Conservation (phyloP, 78 protist species). For the Dictyostelium citrinum region DNA sequence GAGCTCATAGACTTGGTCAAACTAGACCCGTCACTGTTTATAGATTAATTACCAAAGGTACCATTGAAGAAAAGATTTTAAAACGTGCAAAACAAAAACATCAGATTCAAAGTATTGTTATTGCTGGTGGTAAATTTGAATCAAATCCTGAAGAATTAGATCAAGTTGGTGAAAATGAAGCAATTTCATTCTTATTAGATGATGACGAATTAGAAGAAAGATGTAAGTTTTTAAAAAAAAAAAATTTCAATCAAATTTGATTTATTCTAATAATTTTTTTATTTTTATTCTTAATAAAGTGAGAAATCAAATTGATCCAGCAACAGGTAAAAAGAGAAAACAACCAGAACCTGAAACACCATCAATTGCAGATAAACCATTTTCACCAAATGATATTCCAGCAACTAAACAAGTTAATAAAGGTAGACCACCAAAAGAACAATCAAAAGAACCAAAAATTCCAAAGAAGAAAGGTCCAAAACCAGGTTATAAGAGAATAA, state of each 20-base stretch:
- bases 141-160: conserved; percentile 5
- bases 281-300: not conserved
- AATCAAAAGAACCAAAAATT: conserved; percentile 6
- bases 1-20: conserved; percentile 95
- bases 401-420: not conserved
- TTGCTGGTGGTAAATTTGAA: conserved; percentile 86
- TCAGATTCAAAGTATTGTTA: conserved; percentile 90
- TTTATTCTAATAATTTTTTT: not conserved
- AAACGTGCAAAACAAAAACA: conserved; percentile 91
- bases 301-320: conserved; percentile 20
- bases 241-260: no score
- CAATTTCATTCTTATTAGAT: conserved; percentile 82
- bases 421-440: conserved; percentile 52
- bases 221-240: not conserved
- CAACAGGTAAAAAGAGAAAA: conserved; percentile 58
- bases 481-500: conserved; percentile 30
- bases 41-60: conserved; percentile 86
- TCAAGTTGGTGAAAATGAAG: conserved; percentile 72
- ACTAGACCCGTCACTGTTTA: conserved; percentile 90
- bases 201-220: conserved; percentile 84
- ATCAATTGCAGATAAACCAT: conserved; percentile 50
- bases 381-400: conserved; percentile 75
- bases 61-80: conserved; percentile 95
- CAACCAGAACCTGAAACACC: not conserved
- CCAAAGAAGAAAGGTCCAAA: conserved; percentile 71